Percentiles rank a stretch among this genome's conserved stretches.
phyloP scores from a whole-genome alignment of 1,284 basidiomycete species.

The Trametes sp. region DNA sequence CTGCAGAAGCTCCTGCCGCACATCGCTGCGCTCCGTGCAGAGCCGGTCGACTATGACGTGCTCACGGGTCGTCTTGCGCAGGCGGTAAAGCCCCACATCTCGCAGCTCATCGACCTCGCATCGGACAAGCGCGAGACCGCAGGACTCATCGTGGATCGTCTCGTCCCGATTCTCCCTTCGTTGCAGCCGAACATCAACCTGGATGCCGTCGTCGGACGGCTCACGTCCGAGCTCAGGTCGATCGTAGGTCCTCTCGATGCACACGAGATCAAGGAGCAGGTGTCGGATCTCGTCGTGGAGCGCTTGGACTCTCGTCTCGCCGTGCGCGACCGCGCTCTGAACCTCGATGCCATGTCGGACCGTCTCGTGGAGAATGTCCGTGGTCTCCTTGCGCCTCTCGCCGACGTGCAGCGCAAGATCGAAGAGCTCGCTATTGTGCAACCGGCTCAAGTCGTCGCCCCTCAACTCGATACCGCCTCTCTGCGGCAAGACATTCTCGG shows the following conservation, averaged over 20 bases:
- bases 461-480: constrained; percentile 30
- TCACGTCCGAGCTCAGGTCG: constrained; percentile 71
- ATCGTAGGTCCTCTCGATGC: constrained; percentile 79
- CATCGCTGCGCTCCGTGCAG: constrained; percentile 62
- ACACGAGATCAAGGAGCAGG: constrained; percentile 85
- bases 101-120: constrained; percentile 84
- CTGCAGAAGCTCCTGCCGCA: constrained; percentile 66
- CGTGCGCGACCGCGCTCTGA: constrained; percentile 74
- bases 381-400: constrained; percentile 56
- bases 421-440: constrained; percentile 48
- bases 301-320: constrained; percentile 80
- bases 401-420: constrained; percentile 52
- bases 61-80: constrained; percentile 77
- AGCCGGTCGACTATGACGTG: constrained; percentile 77
- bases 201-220: constrained; percentile 59
- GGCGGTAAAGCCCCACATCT: constrained; percentile 86
- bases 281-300: constrained; percentile 85
- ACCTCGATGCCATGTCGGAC: constrained; percentile 62
- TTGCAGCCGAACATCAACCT: constrained; percentile 58
- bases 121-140: constrained; percentile 88
- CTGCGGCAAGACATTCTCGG: constrained; percentile 41
- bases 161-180: constrained; percentile 69
- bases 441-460: constrained; percentile 14
- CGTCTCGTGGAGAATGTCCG: constrained; percentile 64
- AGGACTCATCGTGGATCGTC: constrained; percentile 75